Base-by-base conservation (phyloP, 306 rosid species). In the Prosopis cineraria region DNA sequence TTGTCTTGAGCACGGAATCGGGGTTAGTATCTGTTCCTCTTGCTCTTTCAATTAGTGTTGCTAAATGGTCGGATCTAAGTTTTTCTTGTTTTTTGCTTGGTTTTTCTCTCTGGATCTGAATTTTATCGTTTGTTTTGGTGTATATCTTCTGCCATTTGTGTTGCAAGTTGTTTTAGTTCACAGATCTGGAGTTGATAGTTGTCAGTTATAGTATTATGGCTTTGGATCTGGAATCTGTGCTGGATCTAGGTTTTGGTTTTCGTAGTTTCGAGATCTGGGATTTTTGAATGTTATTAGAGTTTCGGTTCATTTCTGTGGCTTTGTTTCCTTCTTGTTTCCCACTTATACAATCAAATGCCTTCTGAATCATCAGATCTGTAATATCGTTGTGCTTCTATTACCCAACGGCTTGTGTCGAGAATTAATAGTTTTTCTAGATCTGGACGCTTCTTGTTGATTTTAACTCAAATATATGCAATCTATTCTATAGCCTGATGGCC, bases 1-100 rank as follows among this genome's bases (percentile, higher is more conserved):
- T 86, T 93, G 98, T 50, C 97, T 93, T 7, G 98, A 93, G 80
- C 98, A 93, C 66, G 98, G 98, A 43, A 89, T 93, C 68, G 97
- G 89, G 83, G 98, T 93, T 34, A 40, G 41, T 58, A 4, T 65
- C 59, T 14, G 6, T 2, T 43, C 50, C 6, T 56, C 14, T 2
- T 31, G 0, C 0, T 10, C 48, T 70, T 12, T 13, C 6, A 39
- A 67, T 40, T 8, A 1, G 4, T 5, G n/a, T 16, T 37, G 1
- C 12, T 12, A 2, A 22, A 67, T 67, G n/a, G n/a, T 2, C 17
- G 24, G 8, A 68, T 83, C 52, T 37, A 27, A 11, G 25, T 19
- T 41, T 11, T 4, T 9, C 29, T 9, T 5, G 22, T 1, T 0
- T 17, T 0, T 25, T 10, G 31, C 5, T 4, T 39, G 17, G 0